Evolutionary conservation across 331 rosid genomes (phyloP).

Genomic region (Erythrophleum ivorense): DNA sequence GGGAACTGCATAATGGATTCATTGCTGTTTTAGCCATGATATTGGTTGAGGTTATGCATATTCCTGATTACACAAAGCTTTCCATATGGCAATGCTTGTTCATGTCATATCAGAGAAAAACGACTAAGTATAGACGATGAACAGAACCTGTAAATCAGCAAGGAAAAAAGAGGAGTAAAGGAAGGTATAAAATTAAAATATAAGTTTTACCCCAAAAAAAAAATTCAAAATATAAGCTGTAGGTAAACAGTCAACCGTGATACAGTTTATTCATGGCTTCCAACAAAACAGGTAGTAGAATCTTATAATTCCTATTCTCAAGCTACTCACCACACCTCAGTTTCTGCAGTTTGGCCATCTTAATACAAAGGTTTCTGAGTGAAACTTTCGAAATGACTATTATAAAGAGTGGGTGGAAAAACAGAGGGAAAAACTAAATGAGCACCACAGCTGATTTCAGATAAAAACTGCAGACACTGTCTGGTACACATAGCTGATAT

Average conservation of each 20-base stretch:
- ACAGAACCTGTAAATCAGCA: not conserved
- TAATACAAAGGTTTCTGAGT: constrained; percentile 28
- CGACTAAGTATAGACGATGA: constrained; percentile 2
- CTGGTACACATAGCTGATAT: not conserved
- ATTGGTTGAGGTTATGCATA: not conserved
- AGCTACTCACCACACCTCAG: constrained; percentile 36
- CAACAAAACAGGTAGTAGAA: constrained; percentile 29
- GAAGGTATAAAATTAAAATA: not conserved
- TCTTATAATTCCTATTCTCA: constrained; percentile 21
- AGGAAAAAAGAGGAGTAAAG: not conserved
- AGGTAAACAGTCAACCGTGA: not conserved
- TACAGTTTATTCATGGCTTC: constrained; percentile 16
- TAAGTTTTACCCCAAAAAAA: not conserved
- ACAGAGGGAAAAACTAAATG: constrained; percentile 20
- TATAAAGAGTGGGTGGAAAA: constrained; percentile 22
- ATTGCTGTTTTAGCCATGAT: not conserved
- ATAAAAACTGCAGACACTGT: constrained; percentile 36
- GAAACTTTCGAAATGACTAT: constrained; percentile 26
- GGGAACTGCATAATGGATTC: not conserved
- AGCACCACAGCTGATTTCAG: constrained; percentile 5
- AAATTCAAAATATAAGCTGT: not conserved
- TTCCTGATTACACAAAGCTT: constrained; percentile 20
- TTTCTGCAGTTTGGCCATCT: constrained; percentile 35
- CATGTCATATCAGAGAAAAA: not conserved
- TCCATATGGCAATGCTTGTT: constrained; percentile 6